These are phyloP conservation scores for Clavispora fructus DNA, from an alignment of 805 yeast species.

Conservation along the genomic window DNA sequence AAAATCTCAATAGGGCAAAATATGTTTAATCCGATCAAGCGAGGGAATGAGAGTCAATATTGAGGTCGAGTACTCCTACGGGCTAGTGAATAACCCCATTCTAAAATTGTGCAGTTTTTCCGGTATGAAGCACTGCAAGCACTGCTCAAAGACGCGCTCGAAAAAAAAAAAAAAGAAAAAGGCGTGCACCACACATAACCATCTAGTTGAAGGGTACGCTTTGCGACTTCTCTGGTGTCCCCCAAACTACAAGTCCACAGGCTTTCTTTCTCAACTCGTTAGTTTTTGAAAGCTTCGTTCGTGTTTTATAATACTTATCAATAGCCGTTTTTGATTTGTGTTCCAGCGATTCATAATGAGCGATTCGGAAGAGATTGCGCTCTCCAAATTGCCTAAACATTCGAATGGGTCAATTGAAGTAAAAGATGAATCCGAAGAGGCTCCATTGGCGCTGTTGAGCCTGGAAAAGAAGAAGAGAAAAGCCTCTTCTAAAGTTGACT, in stretches of 20 bases:
- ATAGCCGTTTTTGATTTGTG: not conserved
- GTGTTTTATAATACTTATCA: not conserved
- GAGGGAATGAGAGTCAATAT: too few species aligned
- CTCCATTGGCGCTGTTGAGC: slow-evolving; percentile 13
- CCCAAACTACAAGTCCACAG: not conserved
- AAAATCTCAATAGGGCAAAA: too few species aligned
- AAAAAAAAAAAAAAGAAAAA: not conserved
- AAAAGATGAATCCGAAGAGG: slow-evolving; percentile 13
- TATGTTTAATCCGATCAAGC: too few species aligned
- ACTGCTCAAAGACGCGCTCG: not conserved
- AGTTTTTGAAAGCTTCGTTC: not conserved
- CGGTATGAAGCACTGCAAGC: too few species aligned
- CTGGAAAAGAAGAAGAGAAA: slow-evolving; percentile 8
- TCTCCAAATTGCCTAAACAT: slow-evolving; percentile 4
- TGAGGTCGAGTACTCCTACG: too few species aligned
- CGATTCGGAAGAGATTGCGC: slow-evolving; percentile 25
- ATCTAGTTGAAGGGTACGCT: not conserved
- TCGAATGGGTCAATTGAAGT: not conserved
- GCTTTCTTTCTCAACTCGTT: not conserved
- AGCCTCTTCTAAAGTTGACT: not conserved
- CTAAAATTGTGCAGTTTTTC: too few species aligned
- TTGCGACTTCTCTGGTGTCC: not conserved
- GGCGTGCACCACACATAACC: not conserved
- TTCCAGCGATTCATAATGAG: slow-evolving; percentile 13
- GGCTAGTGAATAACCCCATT: too few species aligned